These are phyloP conservation scores for Hygrophorus russula DNA, from an alignment of 768 basidiomycete species.

Conservation along the genomic window DNA sequence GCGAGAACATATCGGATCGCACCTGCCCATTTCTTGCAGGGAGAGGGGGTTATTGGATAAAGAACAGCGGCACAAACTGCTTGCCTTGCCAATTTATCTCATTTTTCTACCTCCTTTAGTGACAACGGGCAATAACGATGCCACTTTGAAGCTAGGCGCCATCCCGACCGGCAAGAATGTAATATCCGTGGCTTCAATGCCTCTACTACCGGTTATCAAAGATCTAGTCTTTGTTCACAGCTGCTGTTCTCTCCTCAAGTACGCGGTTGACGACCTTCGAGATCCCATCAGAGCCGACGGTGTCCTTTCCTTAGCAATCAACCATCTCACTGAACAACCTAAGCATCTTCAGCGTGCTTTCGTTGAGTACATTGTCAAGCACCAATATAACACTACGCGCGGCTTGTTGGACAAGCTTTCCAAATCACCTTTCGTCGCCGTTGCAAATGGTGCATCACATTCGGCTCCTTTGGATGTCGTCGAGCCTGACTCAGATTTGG, in stretches of 20 bases:
- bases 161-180: background rate
- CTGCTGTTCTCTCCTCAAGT: constrained; percentile 8
- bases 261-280: background rate
- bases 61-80: constrained; percentile 8
- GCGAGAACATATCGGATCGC: constrained; percentile 8
- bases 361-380: constrained; percentile 17
- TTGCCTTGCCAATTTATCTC: constrained; percentile 19
- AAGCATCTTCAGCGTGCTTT: constrained; percentile 15
- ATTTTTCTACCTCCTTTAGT: constrained; percentile 8
- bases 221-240: constrained; percentile 19
- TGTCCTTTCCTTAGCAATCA: constrained; percentile 17
- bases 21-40: too few species aligned
- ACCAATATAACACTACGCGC: constrained; percentile 15
- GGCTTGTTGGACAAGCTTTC: constrained; percentile 15
- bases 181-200: background rate
- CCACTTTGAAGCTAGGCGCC: background rate
- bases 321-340: constrained; percentile 19
- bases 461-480: constrained; percentile 16
- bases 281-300: constrained; percentile 3
- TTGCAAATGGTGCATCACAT: constrained; percentile 9
- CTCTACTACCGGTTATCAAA: constrained; percentile 15
- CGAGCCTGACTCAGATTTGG: constrained; percentile 21
- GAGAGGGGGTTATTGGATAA: background rate
- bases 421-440: constrained; percentile 16
- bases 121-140: background rate